Evolutionary conservation across 306 rosid species (phyloP).

Genomic region (Alnus rubra): DNA sequence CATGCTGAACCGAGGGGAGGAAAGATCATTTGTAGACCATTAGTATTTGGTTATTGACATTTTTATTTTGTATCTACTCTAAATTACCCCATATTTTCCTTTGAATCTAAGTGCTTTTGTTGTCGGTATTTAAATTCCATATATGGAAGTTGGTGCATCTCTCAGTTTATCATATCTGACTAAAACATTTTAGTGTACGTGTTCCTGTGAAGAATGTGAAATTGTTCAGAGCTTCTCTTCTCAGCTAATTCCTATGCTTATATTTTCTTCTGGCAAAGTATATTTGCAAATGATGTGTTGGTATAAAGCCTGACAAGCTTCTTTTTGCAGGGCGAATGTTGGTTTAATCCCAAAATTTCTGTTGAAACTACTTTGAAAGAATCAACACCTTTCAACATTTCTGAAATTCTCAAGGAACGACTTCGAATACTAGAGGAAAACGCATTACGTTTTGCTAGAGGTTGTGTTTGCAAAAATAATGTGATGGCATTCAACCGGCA

Average conservation of each 20-base stretch:
- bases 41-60: too few species aligned
- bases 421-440: conserved; percentile 15
- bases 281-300: too few species aligned
- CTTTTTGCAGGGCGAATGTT: conserved; percentile 22
- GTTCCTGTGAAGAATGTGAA: conserved; percentile 2
- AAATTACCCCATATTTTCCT: background rate
- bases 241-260: background rate
- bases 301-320: background rate
- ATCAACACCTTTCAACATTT: conserved; percentile 8
- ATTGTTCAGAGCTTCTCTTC: background rate
- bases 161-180: background rate
- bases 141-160: background rate
- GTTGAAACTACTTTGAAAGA: conserved; percentile 11
- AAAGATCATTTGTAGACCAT: too few species aligned
- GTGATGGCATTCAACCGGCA: conserved; percentile 17
- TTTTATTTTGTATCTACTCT: background rate
- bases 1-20: too few species aligned
- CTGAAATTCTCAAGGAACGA: conserved; percentile 23
- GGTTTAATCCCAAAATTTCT: conserved; percentile 26
- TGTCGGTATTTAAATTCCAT: background rate
- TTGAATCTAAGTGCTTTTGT: background rate
- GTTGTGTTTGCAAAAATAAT: conserved; percentile 22
- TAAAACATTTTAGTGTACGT: background rate
- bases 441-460: conserved; percentile 22
- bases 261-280: too few species aligned